Evolutionary conservation across 257 asterid species (phyloP).

Genomic region (Jacaranda mimosifolia): DNA sequence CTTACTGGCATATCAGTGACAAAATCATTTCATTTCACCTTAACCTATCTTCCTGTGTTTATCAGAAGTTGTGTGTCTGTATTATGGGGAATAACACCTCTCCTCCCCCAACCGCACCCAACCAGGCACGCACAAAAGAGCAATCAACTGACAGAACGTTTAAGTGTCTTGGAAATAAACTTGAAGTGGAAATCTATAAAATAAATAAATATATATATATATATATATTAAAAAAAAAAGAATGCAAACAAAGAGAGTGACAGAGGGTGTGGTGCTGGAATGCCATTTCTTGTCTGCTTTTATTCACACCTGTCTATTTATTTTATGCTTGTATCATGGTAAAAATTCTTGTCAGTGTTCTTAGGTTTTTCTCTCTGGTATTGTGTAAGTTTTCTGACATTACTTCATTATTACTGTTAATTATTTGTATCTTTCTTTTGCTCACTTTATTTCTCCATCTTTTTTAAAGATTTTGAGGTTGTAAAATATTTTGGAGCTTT

Average conservation of each 20-base stretch:
- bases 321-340: background rate
- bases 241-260: too few species aligned
- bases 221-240: too few species aligned
- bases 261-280: background rate
- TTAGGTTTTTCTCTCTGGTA: background rate
- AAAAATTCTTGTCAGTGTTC: background rate
- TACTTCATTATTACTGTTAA: background rate
- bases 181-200: too few species aligned
- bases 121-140: background rate
- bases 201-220: too few species aligned
- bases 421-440: background rate
- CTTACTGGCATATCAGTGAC: background rate
- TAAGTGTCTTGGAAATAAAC: background rate
- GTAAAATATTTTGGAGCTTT: too few species aligned
- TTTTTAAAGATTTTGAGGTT: background rate
- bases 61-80: too few species aligned
- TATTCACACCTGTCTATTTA: background rate
- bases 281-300: background rate
- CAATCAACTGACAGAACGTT: background rate
- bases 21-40: slow-evolving; percentile 3
- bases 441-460: background rate
- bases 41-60: background rate
- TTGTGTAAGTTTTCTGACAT: background rate
- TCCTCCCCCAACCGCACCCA: too few species aligned
- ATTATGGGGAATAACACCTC: too few species aligned